Evolutionary conservation across 2,329 filamentous ascomycete species (phyloP).

Genomic region (Colletotrichum ledebouriae): DNA sequence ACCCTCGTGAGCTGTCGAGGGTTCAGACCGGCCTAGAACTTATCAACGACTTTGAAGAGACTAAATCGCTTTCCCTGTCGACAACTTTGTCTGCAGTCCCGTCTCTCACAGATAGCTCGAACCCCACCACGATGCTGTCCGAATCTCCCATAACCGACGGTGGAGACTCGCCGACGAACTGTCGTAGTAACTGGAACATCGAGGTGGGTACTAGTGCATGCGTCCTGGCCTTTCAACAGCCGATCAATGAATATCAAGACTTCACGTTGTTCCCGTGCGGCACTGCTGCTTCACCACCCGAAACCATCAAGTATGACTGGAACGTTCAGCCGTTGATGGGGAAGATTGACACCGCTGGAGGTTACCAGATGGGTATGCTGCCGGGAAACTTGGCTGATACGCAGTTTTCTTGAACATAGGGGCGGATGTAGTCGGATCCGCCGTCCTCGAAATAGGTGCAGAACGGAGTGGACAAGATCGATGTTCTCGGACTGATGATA

Average conservation of each 20-base stretch:
- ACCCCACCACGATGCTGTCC: not conserved
- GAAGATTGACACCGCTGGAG: not conserved
- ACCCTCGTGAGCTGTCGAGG: not conserved
- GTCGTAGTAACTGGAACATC: not conserved
- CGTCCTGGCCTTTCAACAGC: not conserved
- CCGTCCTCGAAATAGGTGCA: too few relatives aligned
- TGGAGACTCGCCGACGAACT: not conserved
- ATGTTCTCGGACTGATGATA: too few relatives aligned
- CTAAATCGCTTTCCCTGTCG: not conserved
- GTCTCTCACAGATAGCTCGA: not conserved
- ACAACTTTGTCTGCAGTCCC: not conserved
- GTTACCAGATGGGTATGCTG: not conserved
- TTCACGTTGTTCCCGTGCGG: not conserved
- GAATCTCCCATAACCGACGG: not conserved
- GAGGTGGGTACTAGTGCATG: not conserved
- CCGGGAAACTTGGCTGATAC: not conserved
- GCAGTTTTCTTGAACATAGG: not conserved
- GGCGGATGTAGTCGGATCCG: not conserved
- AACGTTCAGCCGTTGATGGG: not conserved
- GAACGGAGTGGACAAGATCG: too few relatives aligned
- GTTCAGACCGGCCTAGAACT: not conserved
- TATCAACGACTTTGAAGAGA: not conserved
- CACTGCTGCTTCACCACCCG: not conserved
- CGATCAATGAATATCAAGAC: not conserved
- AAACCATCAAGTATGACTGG: not conserved